A percentile compares a stretch with the other conserved stretches of the same genome.
Evolutionary conservation across 768 basidiomycete species (phyloP).

Genomic region (Phylloporus rhodoxanthus): DNA sequence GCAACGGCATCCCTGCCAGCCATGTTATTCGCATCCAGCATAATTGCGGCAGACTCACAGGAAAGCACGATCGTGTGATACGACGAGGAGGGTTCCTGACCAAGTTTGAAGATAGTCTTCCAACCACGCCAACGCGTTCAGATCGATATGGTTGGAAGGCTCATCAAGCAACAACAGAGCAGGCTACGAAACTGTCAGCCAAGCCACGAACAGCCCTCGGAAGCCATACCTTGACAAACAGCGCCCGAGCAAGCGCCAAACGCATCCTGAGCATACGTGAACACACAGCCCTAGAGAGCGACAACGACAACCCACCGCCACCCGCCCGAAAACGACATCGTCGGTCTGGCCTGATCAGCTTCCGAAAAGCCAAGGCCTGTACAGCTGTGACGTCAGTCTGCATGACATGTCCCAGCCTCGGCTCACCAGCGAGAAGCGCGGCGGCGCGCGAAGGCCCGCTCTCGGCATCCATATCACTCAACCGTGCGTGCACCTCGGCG

Average conservation of each 20-base stretch:
- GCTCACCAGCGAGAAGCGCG: slow-evolving; percentile 73
- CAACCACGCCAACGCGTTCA: slow-evolving; percentile 95
- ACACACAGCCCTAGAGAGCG: neutral
- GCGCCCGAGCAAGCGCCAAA: slow-evolving; percentile 86
- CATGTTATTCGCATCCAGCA: neutral
- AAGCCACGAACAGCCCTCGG: neutral
- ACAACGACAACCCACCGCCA: slow-evolving; percentile 59
- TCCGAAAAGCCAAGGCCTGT: slow-evolving; percentile 88
- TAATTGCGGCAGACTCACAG: slow-evolving; percentile 42
- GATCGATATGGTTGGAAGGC: slow-evolving; percentile 95
- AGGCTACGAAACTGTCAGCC: slow-evolving; percentile 39
- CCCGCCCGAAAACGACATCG: slow-evolving; percentile 89
- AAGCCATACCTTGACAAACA: slow-evolving; percentile 80
- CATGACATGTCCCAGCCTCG: neutral
- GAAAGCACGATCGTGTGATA: slow-evolving; percentile 98
- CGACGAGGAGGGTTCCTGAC: slow-evolving; percentile 86
- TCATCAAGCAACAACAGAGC: slow-evolving; percentile 81
- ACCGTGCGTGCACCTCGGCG: slow-evolving; percentile 80
- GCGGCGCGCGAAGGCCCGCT: slow-evolving; percentile 95
- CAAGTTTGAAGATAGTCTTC: slow-evolving; percentile 97
- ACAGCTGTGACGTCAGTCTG: neutral
- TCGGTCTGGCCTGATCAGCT: slow-evolving; percentile 76
- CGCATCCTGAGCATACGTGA: slow-evolving; percentile 64
- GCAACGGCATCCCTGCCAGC: slow-evolving; percentile 78
- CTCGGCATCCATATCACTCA: slow-evolving; percentile 98